These are phyloP conservation scores for Cyclotella cryptica DNA, from an alignment of 108 stramenopile genomes.

Conservation along the genomic window DNA sequence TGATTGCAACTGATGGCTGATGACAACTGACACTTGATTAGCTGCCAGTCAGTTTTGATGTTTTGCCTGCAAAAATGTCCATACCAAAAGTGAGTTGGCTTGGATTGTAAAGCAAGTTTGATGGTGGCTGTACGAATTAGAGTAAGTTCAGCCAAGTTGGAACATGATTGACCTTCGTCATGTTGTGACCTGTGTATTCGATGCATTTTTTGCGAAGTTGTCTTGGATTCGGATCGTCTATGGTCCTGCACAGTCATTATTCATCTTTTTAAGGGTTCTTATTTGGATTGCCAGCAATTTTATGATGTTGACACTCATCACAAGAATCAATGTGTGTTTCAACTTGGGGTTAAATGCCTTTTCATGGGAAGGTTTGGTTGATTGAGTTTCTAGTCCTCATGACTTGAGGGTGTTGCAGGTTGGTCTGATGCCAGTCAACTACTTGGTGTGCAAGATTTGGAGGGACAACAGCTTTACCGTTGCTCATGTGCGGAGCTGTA, in stretches of 20 bases:
- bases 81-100: slow-evolving; percentile 14
- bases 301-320: slow-evolving; percentile 16
- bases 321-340: slow-evolving; percentile 14
- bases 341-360: background rate
- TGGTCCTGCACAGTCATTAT: slow-evolving; percentile 19
- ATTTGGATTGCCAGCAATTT: slow-evolving; percentile 14
- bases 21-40: slow-evolving; percentile 55
- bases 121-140: background rate
- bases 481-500: background rate
- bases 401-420: slow-evolving; percentile 20
- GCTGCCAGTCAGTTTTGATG: slow-evolving; percentile 12
- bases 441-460: background rate
- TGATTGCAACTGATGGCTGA: slow-evolving; percentile 60
- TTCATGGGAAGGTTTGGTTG: background rate
- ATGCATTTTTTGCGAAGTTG: background rate
- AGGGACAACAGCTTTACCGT: slow-evolving; percentile 16
- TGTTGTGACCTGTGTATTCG: background rate
- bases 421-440: slow-evolving; percentile 29
- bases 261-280: slow-evolving; percentile 14
- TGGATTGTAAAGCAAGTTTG: background rate
- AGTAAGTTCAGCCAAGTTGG: background rate
- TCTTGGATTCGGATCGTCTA: background rate
- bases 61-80: slow-evolving; percentile 16
- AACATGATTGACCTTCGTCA: background rate
- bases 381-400: slow-evolving; percentile 13